Conservation (phyloP, 352 stramenopile genomes). For the Phytophthora colocasiae region DNA sequence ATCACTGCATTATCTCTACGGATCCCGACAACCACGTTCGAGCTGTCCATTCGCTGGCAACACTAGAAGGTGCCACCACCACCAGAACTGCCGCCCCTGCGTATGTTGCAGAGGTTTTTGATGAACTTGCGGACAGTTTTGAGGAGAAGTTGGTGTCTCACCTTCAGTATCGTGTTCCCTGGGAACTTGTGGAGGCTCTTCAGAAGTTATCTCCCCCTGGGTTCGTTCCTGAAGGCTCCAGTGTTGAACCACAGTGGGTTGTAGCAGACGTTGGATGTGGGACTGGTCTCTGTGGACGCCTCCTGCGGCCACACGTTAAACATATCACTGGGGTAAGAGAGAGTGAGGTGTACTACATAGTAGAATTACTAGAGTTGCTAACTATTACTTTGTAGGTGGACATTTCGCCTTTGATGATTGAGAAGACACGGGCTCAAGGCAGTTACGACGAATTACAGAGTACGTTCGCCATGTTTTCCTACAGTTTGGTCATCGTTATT, state of each 20-base stretch:
- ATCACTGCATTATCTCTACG: slow-evolving; percentile 48
- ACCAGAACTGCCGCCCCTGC: slow-evolving; percentile 59
- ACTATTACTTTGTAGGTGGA: slow-evolving; percentile 58
- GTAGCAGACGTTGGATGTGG: slow-evolving; percentile 77
- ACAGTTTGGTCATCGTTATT: slow-evolving; percentile 2
- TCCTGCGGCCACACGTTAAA: slow-evolving; percentile 64
- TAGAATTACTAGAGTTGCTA: not conserved
- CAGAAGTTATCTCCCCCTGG: slow-evolving; percentile 46
- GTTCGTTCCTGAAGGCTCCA: slow-evolving; percentile 21
- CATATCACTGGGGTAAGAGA: slow-evolving; percentile 61
- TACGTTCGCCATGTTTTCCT: slow-evolving; percentile 28
- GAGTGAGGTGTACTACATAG: no score
- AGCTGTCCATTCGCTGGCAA: slow-evolving; percentile 70
- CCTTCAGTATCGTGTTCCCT: slow-evolving; percentile 81
- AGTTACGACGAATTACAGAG: slow-evolving; percentile 80
- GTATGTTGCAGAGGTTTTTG: slow-evolving; percentile 83
- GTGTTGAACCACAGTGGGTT: slow-evolving; percentile 32
- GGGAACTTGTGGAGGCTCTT: slow-evolving; percentile 76
- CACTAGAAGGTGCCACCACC: slow-evolving; percentile 55
- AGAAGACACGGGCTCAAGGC: slow-evolving; percentile 67
- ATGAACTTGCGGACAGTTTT: slow-evolving; percentile 81
- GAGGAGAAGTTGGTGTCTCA: slow-evolving; percentile 85
- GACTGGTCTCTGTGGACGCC: slow-evolving; percentile 77
- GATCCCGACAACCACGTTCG: slow-evolving; percentile 54
- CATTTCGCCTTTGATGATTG: slow-evolving; percentile 83